phyloP scores from a whole-genome alignment of 78 protist species.

The slime mould (Dictyostelium discoideum) region dicty_2.7 NC_007091.3:1394001-1394500 shows the following conservation, averaged over 20 bases:
- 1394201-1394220: neutral
- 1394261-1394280: neutral
- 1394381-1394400: slow-evolving; percentile 69
- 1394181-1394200: slow-evolving; percentile 36
- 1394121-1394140: slow-evolving; percentile 36
- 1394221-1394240: neutral
- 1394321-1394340: neutral
- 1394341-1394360: neutral
- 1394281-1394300: too few relatives aligned
- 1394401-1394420: slow-evolving; percentile 43
- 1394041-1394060: neutral
- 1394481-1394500: neutral
- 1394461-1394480: neutral
- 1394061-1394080: slow-evolving; percentile 60
- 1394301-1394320: too few relatives aligned
- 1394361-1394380: slow-evolving; percentile 48
- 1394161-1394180: neutral
- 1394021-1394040: neutral
- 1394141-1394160: slow-evolving; percentile 43
- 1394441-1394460: slow-evolving; percentile 60
- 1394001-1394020: neutral
- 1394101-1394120: slow-evolving; percentile 61
- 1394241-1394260: too few relatives aligned
- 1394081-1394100: slow-evolving; percentile 63
- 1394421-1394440: slow-evolving; percentile 41